Evolutionary conservation across 78 protist species (phyloP), one percentile per base, ranked within the genome.

Genomic region (Dictyostelium brefeldianum): DNA sequence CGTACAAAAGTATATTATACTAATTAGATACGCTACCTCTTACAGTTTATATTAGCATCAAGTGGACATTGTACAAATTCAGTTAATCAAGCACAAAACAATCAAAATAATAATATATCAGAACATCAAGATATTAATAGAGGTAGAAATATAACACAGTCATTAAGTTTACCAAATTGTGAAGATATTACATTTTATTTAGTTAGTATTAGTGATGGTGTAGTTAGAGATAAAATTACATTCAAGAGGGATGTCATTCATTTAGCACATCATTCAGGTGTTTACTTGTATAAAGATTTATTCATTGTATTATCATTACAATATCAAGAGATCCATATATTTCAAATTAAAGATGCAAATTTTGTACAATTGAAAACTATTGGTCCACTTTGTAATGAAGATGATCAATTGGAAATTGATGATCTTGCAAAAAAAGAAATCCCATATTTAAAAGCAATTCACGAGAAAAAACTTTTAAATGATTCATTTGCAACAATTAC

Each of bases 201-300:
- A 57, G 92, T 87, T 10, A 56, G 78, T 8, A 87, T 87, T 20
- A 43, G 48, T 36, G 83, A 87, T 77, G 92, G 92, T 48, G 71
- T 51, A 3, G 92, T 87, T 15, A 75, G 78, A 29, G 92, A 87
- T 29, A 54, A 43, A 67, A 54, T 79, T 57, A 48, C 80, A 46
- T 87, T 87, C 27, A 87, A 87, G 47, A 56, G 79, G 50, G 92
- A 87, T 65, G 83, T 87, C 14, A 87, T 87, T 36, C 92, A 87
- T 87, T 64, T 87, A 67, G 92, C 83, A 8, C 92, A 87, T 64
- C 92, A 87, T 80, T 77, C 84, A 10, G 92, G 92, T 6, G 92
- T 87, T 5, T 87, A 87, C 51, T 65, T 87, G 14, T 87, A 87
- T 46, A 79, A 87, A 77, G 83, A 87, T 46, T n/a, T 77, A 25